Evolutionary conservation across 2,329 filamentous ascomycete genomes (phyloP).

Genomic region (Hypocrella siamensis): DNA sequence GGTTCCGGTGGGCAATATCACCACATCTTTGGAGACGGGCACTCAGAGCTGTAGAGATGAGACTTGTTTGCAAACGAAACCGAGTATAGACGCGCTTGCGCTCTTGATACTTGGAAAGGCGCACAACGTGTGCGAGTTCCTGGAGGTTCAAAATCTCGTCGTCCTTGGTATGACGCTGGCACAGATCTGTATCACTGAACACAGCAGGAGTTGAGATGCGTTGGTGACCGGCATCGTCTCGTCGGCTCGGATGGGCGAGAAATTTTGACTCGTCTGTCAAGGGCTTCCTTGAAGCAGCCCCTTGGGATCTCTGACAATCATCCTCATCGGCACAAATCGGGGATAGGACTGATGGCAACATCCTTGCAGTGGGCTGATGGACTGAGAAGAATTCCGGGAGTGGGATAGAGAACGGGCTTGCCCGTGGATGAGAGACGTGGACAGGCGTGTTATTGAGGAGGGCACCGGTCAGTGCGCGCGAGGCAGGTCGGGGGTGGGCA

Average conservation of each 20-base stretch:
- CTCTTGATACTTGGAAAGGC: constrained; percentile 67
- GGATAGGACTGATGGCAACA: too few relatives aligned
- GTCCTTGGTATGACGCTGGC: constrained; percentile 32
- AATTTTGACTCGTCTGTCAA: constrained; percentile 29
- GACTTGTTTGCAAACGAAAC: constrained; percentile 55
- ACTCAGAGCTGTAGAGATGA: constrained; percentile 61
- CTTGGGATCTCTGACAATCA: too few relatives aligned
- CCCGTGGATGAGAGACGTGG: too few relatives aligned
- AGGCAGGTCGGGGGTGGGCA: too few relatives aligned
- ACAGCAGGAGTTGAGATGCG: constrained; percentile 15
- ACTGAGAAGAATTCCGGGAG: too few relatives aligned
- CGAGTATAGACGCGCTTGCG: constrained; percentile 61
- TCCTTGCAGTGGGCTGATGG: too few relatives aligned
- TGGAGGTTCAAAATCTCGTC: constrained; percentile 54
- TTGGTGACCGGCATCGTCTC: constrained; percentile 11
- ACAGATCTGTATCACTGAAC: constrained; percentile 25
- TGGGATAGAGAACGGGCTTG: too few relatives aligned
- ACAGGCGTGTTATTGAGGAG: too few relatives aligned
- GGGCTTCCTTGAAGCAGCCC: constrained; percentile 29
- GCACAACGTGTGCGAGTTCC: constrained; percentile 63
- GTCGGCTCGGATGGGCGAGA: constrained; percentile 13
- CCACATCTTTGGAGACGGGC: constrained; percentile 60
- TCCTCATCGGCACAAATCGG: too few relatives aligned
- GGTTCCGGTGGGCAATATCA: constrained; percentile 56
- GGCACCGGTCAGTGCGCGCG: too few relatives aligned